Conservation (phyloP, 345 rosid species). For the Rhodamnia argentea region DNA sequence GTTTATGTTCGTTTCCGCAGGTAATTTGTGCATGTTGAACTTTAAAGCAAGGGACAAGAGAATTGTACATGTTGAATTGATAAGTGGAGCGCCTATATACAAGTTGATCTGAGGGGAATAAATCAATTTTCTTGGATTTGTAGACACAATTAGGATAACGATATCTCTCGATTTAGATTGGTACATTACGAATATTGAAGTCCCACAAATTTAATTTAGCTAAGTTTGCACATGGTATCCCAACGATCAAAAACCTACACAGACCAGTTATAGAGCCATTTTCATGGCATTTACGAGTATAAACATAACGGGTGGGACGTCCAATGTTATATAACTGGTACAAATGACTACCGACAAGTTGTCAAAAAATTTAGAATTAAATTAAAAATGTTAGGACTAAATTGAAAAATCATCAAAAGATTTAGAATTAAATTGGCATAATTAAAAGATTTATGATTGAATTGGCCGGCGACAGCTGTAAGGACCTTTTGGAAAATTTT, state of each 20-base stretch:
- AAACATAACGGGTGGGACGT: not conserved
- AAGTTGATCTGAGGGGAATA: not conserved
- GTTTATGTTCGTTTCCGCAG: not conserved
- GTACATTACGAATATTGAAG: not conserved
- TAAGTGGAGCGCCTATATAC: not conserved
- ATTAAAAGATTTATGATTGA: too few relatives aligned
- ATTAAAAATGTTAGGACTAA: too few relatives aligned
- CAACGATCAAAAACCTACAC: not conserved
- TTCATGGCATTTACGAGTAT: not conserved
- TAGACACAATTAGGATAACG: rapidly evolving
- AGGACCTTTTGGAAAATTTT: too few relatives aligned
- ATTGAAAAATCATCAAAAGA: too few relatives aligned
- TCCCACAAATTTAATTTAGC: not conserved
- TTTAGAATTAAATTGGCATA: too few relatives aligned
- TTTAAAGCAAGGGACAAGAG: not conserved
- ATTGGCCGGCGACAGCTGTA: too few relatives aligned
- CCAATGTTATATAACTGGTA: not conserved
- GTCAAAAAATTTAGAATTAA: too few relatives aligned
- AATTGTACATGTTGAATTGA: not conserved
- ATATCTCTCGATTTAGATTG: not conserved
- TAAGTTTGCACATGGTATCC: not conserved
- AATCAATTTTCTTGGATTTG: not conserved
- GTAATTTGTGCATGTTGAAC: not conserved
- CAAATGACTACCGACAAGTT: too few relatives aligned
- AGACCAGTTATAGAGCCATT: not conserved